Conservation (phyloP, 768 basidiomycete genomes). For the Russula sp. region DNA sequence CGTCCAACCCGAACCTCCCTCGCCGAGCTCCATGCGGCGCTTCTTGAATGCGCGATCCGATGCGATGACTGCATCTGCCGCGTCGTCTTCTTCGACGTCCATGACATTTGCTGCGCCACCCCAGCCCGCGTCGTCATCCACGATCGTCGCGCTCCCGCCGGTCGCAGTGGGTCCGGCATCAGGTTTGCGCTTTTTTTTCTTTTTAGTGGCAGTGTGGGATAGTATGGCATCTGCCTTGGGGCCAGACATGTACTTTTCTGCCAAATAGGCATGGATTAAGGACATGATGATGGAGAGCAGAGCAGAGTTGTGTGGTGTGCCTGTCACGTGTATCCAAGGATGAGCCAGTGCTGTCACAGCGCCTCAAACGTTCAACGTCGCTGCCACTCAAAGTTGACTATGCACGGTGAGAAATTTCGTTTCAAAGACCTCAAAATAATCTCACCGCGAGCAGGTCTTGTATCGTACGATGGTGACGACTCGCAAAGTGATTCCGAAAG, state of each 20-base stretch:
- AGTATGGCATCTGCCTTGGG: slow-evolving; percentile 95
- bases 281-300: slow-evolving; percentile 3
- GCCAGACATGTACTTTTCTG: slow-evolving; percentile 93
- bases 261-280: slow-evolving; percentile 74
- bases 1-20: slow-evolving; percentile 54
- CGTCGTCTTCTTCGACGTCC: slow-evolving; percentile 53
- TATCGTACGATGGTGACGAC: slow-evolving; percentile 24
- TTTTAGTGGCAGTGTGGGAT: slow-evolving; percentile 51
- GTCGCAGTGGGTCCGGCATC: slow-evolving; percentile 28
- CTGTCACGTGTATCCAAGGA: slow-evolving; percentile 2
- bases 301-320: background rate
- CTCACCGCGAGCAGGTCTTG: slow-evolving; percentile 15
- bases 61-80: slow-evolving; percentile 60
- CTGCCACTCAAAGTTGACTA: background rate
- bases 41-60: slow-evolving; percentile 76
- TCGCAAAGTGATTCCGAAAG: slow-evolving; percentile 24
- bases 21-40: slow-evolving; percentile 48
- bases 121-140: slow-evolving; percentile 72
- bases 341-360: background rate
- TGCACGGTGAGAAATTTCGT: slow-evolving; percentile 4
- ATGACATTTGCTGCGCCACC: slow-evolving; percentile 41
- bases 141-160: slow-evolving; percentile 25
- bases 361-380: background rate
- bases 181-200: slow-evolving; percentile 76
- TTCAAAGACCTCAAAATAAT: background rate